Percentiles rank a stretch among this genome's conserved stretches.
Evolutionary conservation across 1,139 yeast genomes (phyloP).

Genomic region (Debaryomycetaceae sp.): DNA sequence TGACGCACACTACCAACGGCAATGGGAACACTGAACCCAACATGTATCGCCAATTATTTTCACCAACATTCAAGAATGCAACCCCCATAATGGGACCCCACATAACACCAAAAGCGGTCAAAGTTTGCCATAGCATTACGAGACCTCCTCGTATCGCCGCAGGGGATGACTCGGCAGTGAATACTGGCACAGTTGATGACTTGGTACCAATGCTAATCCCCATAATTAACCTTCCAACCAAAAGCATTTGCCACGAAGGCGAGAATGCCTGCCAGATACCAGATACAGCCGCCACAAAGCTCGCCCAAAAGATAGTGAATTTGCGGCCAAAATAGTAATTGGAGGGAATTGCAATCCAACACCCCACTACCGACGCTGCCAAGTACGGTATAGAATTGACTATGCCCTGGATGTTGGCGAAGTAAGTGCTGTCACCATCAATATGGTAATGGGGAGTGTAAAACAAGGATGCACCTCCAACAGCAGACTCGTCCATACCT

Average conservation of each 20-base stretch:
- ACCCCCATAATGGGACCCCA: conserved; percentile 26
- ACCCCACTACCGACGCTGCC: conserved; percentile 10
- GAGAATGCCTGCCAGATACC: conserved; percentile 20
- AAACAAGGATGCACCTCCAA: conserved; percentile 12
- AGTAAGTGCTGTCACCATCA: conserved; percentile 7
- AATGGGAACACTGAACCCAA: conserved; percentile 29
- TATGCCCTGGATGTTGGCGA: conserved; percentile 11
- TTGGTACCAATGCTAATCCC: conserved; percentile 33
- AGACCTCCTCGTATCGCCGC: conserved; percentile 19
- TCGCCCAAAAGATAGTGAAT: conserved; percentile 17
- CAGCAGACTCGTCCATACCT: conserved; percentile 54
- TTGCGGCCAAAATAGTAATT: conserved; percentile 15
- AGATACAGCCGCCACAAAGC: conserved; percentile 15
- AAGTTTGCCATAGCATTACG: conserved; percentile 34
- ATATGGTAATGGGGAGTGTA: conserved; percentile 9
- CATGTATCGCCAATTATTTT: conserved; percentile 32
- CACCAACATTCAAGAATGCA: conserved; percentile 38
- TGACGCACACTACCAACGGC: conserved; percentile 15
- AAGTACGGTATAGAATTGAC: conserved; percentile 13
- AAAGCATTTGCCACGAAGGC: conserved; percentile 15
- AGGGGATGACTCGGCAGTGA: conserved; percentile 18
- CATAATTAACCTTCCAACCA: conserved; percentile 20
- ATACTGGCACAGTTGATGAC: conserved; percentile 22
- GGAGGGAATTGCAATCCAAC: conserved; percentile 3
- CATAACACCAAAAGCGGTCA: conserved; percentile 32